Evolutionary conservation across 352 stramenopile genomes (phyloP), one percentile per base, ranked within the genome.

Genomic region (Globisporangium emineosum): DNA sequence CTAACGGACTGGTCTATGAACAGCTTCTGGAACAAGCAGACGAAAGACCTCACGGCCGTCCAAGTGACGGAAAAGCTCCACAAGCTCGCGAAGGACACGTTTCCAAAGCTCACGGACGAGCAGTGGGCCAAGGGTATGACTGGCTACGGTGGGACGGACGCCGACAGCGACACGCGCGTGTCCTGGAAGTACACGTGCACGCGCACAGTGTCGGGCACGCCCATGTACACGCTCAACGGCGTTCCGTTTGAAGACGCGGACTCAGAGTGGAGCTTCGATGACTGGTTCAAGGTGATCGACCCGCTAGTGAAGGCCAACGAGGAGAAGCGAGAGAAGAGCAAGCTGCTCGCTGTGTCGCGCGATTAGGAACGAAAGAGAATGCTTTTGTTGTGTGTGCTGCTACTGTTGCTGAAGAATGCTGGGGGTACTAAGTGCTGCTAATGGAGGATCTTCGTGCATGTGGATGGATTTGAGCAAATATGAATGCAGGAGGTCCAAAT

Each of bases 171-270:
- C 29, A 64, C 77, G 3, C 81, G 86, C 56, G 73, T 85, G 50
- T 76, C 77, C 30, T 94, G 86, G 86, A 94, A 94, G 69, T 92
- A 94, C 73, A 76, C 80, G 50, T 94, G 86, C 68, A 79, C 86
- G 2, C 78, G 86, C 50, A 76, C 77, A 30, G 82, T 83, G 60
- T 88, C 83, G 19, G 86, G 86, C 17, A 94, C 83, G 21, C 86
- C 86, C 12, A 70, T 90, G 72, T 94, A 94, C 70, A 87, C 70
- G 12, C 69, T 94, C 52, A 94, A 94, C 30, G 82, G 85, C 59
- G 83, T 93, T 15, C 83, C 83, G 1, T 86, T 91, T 45, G 52
- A 45, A 35, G 60, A 79, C 15, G 67, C 73, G 10, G 65, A 75
- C 58, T 72, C 86, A 21, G 63, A 76, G 8, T 83, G 72, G 72